Percentiles rank a stretch among this genome's conserved stretches.
phyloP scores from a whole-genome alignment of 305 asterid species.

The Fraxinus latifolia region DNA sequence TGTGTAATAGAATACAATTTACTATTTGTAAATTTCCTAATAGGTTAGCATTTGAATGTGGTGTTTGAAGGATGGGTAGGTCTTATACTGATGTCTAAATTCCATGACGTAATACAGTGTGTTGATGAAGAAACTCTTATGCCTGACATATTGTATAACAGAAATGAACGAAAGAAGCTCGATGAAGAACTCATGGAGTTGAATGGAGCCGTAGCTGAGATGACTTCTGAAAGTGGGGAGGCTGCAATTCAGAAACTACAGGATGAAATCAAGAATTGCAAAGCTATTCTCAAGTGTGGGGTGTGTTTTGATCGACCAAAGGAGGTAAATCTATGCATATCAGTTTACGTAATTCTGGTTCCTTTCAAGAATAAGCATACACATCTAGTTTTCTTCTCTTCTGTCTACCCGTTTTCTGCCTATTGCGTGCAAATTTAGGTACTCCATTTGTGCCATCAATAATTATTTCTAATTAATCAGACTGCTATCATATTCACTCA shows the following conservation, averaged over 20 bases:
- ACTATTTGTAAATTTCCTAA: not conserved
- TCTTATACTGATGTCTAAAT: slow-evolving; percentile 5
- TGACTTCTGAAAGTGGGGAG: slow-evolving; percentile 76
- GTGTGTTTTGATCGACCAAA: slow-evolving; percentile 96
- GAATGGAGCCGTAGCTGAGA: slow-evolving; percentile 54
- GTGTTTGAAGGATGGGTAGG: slow-evolving; percentile 8
- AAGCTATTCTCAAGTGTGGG: slow-evolving; percentile 89
- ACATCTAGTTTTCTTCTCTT: not conserved
- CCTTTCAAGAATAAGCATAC: not conserved
- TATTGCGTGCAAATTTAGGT: not conserved
- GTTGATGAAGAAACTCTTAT: slow-evolving; percentile 2
- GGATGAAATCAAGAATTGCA: slow-evolving; percentile 87
- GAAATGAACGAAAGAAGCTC: slow-evolving; percentile 71
- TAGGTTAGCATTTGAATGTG: not conserved
- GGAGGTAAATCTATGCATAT: slow-evolving; percentile 52
- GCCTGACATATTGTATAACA: slow-evolving; percentile 30
- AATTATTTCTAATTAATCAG: not conserved
- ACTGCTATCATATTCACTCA: not conserved
- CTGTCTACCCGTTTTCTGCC: not conserved
- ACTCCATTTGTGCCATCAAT: not conserved
- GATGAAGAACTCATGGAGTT: slow-evolving; percentile 70
- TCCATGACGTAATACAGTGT: not conserved
- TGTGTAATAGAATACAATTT: not conserved
- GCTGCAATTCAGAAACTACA: slow-evolving; percentile 81
- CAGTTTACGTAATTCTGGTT: not conserved